Evolutionary conservation across 1,139 yeast genomes (phyloP), one percentile per base, ranked within the genome.

Genomic region (Pichia sp.): DNA sequence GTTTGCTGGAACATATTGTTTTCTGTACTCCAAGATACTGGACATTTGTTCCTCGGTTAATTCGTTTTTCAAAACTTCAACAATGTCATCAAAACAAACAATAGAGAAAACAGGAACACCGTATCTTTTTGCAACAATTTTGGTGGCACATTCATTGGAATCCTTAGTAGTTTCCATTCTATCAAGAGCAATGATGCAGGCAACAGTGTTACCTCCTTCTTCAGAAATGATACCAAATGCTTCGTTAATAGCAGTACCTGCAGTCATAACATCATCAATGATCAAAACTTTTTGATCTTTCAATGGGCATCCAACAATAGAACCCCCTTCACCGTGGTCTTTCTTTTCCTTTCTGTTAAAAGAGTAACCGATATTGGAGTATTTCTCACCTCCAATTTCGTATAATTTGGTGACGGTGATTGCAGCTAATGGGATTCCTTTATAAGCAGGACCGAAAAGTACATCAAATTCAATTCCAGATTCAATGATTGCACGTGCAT

Each of bases 321-420:
- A 77, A 23, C 98, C 98, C 51, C 98, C 98, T 69, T 92, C 98
- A 45, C 98, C 98, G 64, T 92, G 98, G 59, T 90, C 97, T 68
- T 92, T 92, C 73, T 85, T 86, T 66, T 92, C 98, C 69, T 85
- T 84, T 68, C 94, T 77, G 68, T 84, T 84, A 69, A 83, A 84
- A 27, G 92, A 72, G 61, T 83, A 87, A 44, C 79, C 82, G 49
- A 81, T 71, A 49, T 75, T 62, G 44, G 73, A 74, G 63, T 80
- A 85, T 57, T 79, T 80, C 50, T 76, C 76, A n/a, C 88, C 88
- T 49, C 85, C 92, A 54, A 88, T 72, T 66, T 92, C 97, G 34
- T 94, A 95, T 53, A 92, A 73, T 65, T 92, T 90, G 47, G 94
- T 88, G 46, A 86, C 87, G 9, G 96, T 87, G 49, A 90, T 77